Evolutionary conservation across 2,329 filamentous ascomycete species (phyloP).

Genomic region (Rosellinia necatrix): DNA sequence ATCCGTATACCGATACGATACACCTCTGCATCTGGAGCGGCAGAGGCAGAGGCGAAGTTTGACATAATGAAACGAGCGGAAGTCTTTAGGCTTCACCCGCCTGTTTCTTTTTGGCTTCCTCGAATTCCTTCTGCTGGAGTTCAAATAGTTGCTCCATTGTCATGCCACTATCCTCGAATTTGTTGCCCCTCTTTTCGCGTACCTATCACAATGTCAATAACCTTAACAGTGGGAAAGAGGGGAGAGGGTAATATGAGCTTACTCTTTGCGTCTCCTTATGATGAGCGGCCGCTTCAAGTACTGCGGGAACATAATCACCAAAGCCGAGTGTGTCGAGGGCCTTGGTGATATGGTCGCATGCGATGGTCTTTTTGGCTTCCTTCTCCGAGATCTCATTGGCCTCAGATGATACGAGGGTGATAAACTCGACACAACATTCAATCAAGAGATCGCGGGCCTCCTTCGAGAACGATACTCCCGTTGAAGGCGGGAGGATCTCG

Average conservation of each 20-base stretch:
- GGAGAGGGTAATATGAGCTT: background rate
- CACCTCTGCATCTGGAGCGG: conserved; percentile 6
- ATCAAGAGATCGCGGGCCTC: conserved; percentile 95
- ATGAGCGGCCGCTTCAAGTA: conserved; percentile 55
- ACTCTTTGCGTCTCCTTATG: conserved; percentile 95
- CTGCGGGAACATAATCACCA: conserved; percentile 85
- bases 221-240: background rate
- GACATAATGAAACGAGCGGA: conserved; percentile 1
- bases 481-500: conserved; percentile 81
- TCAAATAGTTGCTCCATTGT: conserved; percentile 86
- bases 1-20: background rate
- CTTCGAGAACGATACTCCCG: conserved; percentile 85
- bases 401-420: conserved; percentile 96
- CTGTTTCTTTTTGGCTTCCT: conserved; percentile 45
- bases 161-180: conserved; percentile 93
- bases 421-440: conserved; percentile 98
- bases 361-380: conserved; percentile 98
- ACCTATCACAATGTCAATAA: conserved; percentile 58
- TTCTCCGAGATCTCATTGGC: conserved; percentile 99
- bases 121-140: conserved; percentile 91
- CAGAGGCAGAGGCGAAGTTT: background rate
- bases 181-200: conserved; percentile 95
- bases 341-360: conserved; percentile 95
- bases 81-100: conserved; percentile 24
- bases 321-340: conserved; percentile 93